Conservation (phyloP, 2,329 filamentous ascomycete species). For the Epichloe bromicola region DNA sequence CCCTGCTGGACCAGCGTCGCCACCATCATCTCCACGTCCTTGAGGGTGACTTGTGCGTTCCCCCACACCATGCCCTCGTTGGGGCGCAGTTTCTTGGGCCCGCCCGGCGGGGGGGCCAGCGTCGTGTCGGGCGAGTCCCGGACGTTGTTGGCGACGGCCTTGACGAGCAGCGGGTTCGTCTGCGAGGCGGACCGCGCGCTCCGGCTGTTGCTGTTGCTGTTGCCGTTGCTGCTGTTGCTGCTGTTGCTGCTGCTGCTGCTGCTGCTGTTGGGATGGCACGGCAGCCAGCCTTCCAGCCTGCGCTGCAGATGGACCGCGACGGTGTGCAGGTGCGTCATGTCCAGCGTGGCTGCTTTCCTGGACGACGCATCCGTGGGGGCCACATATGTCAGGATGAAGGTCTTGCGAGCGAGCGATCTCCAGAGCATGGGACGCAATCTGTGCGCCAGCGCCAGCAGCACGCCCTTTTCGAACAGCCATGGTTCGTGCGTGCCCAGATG, state of each 20-base stretch:
- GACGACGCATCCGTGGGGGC: slow-evolving; percentile 42
- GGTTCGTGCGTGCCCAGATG: slow-evolving; percentile 50
- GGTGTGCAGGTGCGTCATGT: slow-evolving; percentile 53
- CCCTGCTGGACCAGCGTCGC: slow-evolving; percentile 68
- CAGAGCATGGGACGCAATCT: slow-evolving; percentile 72
- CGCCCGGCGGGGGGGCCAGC: slow-evolving; percentile 35
- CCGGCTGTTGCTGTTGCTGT: slow-evolving; percentile 10
- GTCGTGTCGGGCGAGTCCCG: slow-evolving; percentile 25
- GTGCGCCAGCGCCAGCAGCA: slow-evolving; percentile 63
- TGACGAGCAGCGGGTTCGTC: slow-evolving; percentile 38
- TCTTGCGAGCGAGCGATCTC: slow-evolving; percentile 66
- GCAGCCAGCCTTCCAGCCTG: slow-evolving; percentile 44
- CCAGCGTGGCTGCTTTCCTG: slow-evolving; percentile 59
- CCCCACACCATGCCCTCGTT: slow-evolving; percentile 49
- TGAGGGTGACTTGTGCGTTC: slow-evolving; percentile 46
- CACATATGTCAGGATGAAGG: slow-evolving; percentile 68
- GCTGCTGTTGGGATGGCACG: slow-evolving; percentile 19
- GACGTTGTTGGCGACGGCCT: slow-evolving; percentile 34
- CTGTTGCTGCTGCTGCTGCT: slow-evolving; percentile 6
- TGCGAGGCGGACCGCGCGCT: slow-evolving; percentile 21
- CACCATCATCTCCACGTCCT: slow-evolving; percentile 66
- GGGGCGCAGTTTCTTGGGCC: slow-evolving; percentile 34
- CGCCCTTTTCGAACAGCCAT: slow-evolving; percentile 65
- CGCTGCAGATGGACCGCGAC: slow-evolving; percentile 54
- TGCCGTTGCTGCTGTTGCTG: slow-evolving; percentile 3